These are phyloP conservation scores for Pachysolen tannophilus DNA, from an alignment of 805 yeast genomes.

Conservation along the genomic window DNA sequence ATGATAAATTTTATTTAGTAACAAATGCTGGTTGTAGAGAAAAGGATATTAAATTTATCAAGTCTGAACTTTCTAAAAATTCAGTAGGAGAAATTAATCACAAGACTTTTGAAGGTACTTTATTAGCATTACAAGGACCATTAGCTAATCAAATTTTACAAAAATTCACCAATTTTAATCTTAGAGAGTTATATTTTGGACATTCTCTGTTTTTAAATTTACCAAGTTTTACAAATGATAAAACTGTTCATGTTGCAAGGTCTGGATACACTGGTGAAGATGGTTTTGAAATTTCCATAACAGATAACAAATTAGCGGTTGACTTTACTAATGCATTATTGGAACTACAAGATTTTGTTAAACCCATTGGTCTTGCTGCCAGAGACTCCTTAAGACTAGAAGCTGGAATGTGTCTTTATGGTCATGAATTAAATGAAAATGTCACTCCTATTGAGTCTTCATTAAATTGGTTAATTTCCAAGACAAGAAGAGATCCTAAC, in stretches of 20 bases:
- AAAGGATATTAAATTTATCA: constrained; percentile 64
- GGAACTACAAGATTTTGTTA: constrained; percentile 44
- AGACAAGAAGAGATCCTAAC: constrained; percentile 52
- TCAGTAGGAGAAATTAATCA: constrained; percentile 22
- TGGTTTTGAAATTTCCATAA: constrained; percentile 88
- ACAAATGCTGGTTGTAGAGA: constrained; percentile 95
- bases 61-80: constrained; percentile 36
- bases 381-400: constrained; percentile 92
- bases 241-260: constrained; percentile 79
- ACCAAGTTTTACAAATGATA: constrained; percentile 30
- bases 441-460: constrained; percentile 87
- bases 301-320: constrained; percentile 42
- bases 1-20: constrained; percentile 70
- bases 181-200: constrained; percentile 68
- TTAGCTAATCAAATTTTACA: constrained; percentile 61
- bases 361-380: constrained; percentile 96
- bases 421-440: constrained; percentile 76
- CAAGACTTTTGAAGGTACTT: constrained; percentile 56
- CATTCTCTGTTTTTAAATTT: constrained; percentile 42
- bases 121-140: constrained; percentile 94
- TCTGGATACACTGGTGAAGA: constrained; percentile 99
- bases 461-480: constrained; percentile 83
- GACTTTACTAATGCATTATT: constrained; percentile 57
- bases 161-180: constrained; percentile 49
- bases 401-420: constrained; percentile 98